A percentile compares a stretch with the other conserved stretches of the same genome.
phyloP scores from a whole-genome alignment of 176 grass and related monocot species.

The Cocos nucifera region DNA sequence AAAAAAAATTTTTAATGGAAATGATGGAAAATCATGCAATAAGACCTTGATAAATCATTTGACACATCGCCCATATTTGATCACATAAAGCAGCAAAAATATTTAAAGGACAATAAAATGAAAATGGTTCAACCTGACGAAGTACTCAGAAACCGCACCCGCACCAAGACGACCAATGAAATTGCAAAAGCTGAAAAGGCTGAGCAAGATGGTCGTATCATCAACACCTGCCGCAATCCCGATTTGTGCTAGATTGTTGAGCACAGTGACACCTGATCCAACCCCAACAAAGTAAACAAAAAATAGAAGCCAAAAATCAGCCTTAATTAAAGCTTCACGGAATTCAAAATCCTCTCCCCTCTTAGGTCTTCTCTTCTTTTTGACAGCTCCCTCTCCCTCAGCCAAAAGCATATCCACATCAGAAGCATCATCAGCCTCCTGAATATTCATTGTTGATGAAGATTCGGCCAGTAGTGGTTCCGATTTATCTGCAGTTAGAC shows the following conservation, averaged over 20 bases:
- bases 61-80: no score
- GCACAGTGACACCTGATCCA: constrained; percentile 82
- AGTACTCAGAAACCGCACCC: constrained; percentile 65
- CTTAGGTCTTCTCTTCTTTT: constrained; percentile 66
- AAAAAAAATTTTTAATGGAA: no score
- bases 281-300: constrained; percentile 78
- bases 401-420: constrained; percentile 82
- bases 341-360: constrained; percentile 95
- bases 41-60: no score
- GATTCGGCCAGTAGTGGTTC: constrained; percentile 45
- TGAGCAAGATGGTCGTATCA: constrained; percentile 71
- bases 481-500: constrained; percentile 33
- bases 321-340: constrained; percentile 67
- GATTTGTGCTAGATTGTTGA: constrained; percentile 90
- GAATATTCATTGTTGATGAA: constrained; percentile 31
- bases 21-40: no score
- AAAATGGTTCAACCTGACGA: constrained; percentile 53
- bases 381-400: constrained; percentile 76
- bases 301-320: constrained; percentile 86
- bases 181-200: constrained; percentile 82
- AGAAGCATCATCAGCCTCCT: constrained; percentile 47
- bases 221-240: constrained; percentile 72
- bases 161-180: constrained; percentile 71
- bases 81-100: not conserved
- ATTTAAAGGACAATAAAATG: not conserved